phyloP scores from a whole-genome alignment of 2,329 filamentous ascomycete species.

The Colletotrichum simmondsii region DNA sequence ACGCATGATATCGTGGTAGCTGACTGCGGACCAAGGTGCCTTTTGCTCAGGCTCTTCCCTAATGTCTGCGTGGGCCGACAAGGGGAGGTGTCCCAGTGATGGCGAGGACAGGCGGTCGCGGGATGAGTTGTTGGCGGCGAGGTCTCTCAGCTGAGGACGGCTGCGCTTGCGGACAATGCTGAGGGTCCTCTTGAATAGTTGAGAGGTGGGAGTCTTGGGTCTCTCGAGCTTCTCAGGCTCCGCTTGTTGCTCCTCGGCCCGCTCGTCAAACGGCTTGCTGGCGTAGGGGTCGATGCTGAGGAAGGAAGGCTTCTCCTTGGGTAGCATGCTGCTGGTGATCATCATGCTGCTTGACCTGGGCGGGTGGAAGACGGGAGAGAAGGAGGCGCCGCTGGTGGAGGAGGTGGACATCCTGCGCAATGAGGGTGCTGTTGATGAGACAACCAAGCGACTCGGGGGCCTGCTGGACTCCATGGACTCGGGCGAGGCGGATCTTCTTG shows the following conservation, averaged over 20 bases:
- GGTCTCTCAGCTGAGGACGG: constrained; percentile 56
- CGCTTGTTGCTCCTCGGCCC: constrained; percentile 41
- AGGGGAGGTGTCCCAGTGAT: constrained; percentile 37
- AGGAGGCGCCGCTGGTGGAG: constrained; percentile 45
- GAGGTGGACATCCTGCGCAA: constrained; percentile 46
- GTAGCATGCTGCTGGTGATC: constrained; percentile 41
- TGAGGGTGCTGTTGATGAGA: constrained; percentile 42
- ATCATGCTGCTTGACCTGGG: constrained; percentile 57
- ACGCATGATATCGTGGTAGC: constrained; percentile 60
- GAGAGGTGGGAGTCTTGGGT: constrained; percentile 55
- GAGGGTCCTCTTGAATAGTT: constrained; percentile 63
- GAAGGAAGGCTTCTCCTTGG: constrained; percentile 57
- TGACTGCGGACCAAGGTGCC: constrained; percentile 47
- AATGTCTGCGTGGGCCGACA: constrained; percentile 49
- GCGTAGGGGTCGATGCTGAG: constrained; percentile 66
- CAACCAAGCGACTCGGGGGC: constrained; percentile 36
- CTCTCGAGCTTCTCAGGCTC: constrained; percentile 47
- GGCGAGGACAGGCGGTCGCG: constrained; percentile 45
- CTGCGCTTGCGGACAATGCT: constrained; percentile 67
- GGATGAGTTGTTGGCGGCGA: constrained; percentile 45
- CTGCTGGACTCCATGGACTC: constrained; percentile 47
- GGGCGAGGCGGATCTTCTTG: constrained; percentile 55
- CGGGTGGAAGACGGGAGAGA: constrained; percentile 47
- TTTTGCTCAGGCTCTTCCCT: constrained; percentile 41
- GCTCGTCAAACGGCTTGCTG: constrained; percentile 45